phyloP scores from a whole-genome alignment of 2,329 filamentous ascomycete species.

The Metarhizium album region DNA sequence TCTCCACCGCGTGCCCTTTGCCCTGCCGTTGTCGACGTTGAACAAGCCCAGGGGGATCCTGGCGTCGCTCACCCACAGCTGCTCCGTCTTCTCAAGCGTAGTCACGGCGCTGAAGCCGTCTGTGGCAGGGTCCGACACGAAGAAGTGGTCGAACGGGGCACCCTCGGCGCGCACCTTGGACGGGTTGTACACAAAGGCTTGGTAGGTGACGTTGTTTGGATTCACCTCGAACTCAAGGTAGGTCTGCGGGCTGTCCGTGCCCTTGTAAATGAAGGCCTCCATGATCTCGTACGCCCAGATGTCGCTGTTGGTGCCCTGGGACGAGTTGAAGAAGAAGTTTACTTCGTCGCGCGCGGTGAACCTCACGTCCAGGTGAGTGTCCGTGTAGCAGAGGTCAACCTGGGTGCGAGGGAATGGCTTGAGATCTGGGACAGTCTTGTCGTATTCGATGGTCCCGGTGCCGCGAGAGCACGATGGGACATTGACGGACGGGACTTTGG shows the following conservation, averaged over 20 bases:
- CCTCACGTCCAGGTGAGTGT: slow-evolving; percentile 26
- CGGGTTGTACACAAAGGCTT: slow-evolving; percentile 40
- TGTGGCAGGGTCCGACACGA: slow-evolving; percentile 26
- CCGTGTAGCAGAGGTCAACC: slow-evolving; percentile 36
- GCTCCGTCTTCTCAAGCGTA: slow-evolving; percentile 21
- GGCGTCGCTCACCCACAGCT: slow-evolving; percentile 30
- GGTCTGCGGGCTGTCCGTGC: slow-evolving; percentile 33
- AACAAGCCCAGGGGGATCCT: slow-evolving; percentile 37
- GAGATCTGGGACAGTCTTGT: slow-evolving; percentile 30
- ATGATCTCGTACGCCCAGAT: slow-evolving; percentile 41
- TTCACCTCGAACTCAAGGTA: slow-evolving; percentile 41
- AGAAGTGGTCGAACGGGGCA: slow-evolving; percentile 33
- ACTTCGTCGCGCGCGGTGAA: slow-evolving; percentile 36
- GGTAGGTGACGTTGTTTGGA: slow-evolving; percentile 40
- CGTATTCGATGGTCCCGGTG: slow-evolving; percentile 25
- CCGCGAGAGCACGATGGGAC: slow-evolving; percentile 28
- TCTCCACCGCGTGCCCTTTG: slow-evolving; percentile 34
- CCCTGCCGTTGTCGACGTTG: slow-evolving; percentile 33
- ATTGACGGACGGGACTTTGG: slow-evolving; percentile 17
- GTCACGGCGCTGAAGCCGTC: slow-evolving; percentile 33
- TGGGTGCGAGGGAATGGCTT: slow-evolving; percentile 31
- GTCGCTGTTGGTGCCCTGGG: slow-evolving; percentile 31
- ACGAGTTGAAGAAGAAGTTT: slow-evolving; percentile 34
- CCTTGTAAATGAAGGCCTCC: slow-evolving; percentile 37
- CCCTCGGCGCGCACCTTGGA: slow-evolving; percentile 30